Evolutionary conservation across 192 early-diverging fungal species (phyloP), one percentile per base, ranked within the genome.

Genomic region (Backusella liffmaniae): DNA sequence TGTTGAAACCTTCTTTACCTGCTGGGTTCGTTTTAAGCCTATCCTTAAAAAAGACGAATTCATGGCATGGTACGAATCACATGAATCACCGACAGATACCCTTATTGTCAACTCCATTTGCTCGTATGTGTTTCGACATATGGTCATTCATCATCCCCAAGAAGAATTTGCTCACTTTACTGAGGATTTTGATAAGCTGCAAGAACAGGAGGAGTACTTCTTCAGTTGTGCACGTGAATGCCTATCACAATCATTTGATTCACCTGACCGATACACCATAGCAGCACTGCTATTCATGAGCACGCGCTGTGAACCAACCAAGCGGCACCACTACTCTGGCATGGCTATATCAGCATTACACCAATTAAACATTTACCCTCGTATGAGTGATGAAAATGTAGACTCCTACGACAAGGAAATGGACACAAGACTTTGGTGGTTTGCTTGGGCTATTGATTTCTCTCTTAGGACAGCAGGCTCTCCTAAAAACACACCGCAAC

Each of bases 381-480:
- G 77, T 13, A 76, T 79, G 75, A 78, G 32, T 0, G 46, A 53
- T 29, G 77, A 78, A 12, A 72, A 79, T 66, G 73, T 75, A 16
- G 73, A 70, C 37, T 68, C 75, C 26, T 83, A 73, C 56, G 53
- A 73, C 36, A 68, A 77, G 41, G 82, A 83, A 74, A 72, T 83
- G 66, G 82, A 83, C 42, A 79, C 77, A 37, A 67, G 82, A 42
- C 75, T 83, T 37, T 83, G 82, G 82, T 83, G 82, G 82, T 79
- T 37, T 74, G 75, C 73, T 29, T 83, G 82, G 82, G 35, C 77
- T 16, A 66, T 76, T 39, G 77, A 79, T 53, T 74, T 83, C 36
- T 79, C 73, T 23, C 66, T 77, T 18, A 71, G 76, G 18, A 72
- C 77, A 16, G 70, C 75, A 29, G 82, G 82, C 42, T 67, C 34